These are phyloP conservation scores for Simmondsia chinensis DNA, from an alignment of 148 eudicot genomes.

Conservation along the genomic window DNA sequence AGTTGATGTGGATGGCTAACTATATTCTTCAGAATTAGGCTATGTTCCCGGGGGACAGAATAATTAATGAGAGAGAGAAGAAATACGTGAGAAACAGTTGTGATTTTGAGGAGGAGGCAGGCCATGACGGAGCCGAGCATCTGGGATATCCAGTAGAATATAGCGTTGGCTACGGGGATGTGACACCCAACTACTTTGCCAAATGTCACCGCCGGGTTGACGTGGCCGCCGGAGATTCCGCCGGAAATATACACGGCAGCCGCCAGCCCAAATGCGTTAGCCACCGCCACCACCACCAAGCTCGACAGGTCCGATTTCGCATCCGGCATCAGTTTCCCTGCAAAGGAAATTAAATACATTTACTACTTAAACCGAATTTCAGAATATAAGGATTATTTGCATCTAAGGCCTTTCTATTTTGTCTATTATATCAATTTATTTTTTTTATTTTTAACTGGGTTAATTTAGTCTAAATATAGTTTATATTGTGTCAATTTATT, in stretches of 20 bases:
- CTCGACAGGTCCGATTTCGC: constrained; percentile 41
- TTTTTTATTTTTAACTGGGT: too few relatives aligned
- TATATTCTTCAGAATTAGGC: too few relatives aligned
- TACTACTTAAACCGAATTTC: neutral
- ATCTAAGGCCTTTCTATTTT: too few relatives aligned
- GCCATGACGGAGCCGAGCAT: constrained; percentile 75
- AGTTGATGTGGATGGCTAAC: too few relatives aligned
- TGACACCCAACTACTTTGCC: constrained; percentile 73
- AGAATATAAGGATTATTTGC: too few relatives aligned
- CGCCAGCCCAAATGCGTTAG: constrained; percentile 52
- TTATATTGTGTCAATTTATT: too few relatives aligned
- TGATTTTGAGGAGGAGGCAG: constrained; percentile 52
- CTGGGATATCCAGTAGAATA: constrained; percentile 73
- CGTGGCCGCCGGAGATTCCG: constrained; percentile 50
- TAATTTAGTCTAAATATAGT: too few relatives aligned
- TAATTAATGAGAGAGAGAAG: neutral
- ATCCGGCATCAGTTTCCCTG: constrained; percentile 47
- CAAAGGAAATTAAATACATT: neutral
- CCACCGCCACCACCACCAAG: constrained; percentile 50
- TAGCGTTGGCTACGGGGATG: constrained; percentile 48
- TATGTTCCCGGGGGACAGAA: neutral
- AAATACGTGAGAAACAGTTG: constrained; percentile 54
- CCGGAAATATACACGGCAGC: constrained; percentile 51
- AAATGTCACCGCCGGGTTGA: constrained; percentile 63
- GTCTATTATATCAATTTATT: too few relatives aligned